Evolutionary conservation across 345 rosid species (phyloP), one percentile per base, ranked within the genome.

Genomic region (Syzygium aromaticum): DNA sequence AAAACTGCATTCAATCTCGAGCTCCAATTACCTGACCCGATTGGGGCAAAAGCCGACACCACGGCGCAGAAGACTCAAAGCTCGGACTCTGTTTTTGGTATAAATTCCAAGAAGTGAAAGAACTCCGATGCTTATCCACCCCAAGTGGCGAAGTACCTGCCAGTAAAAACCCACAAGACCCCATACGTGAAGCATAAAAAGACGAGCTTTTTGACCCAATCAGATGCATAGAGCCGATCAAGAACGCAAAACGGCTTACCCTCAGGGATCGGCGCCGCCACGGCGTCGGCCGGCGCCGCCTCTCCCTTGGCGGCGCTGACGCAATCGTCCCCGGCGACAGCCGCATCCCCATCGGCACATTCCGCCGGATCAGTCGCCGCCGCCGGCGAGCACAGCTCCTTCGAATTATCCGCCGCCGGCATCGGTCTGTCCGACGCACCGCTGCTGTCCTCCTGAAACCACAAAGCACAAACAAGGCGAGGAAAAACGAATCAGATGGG

Each of bases 21-120:
- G 63, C 77, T 56, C 25, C 88, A 86, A 77, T 85, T 86, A 95
- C 99, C 99, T 92, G 95, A 8, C 90, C 94, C 86, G 94, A 94
- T 91, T 95, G 96, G 30, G 99, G 90, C 16, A 97, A 90, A 86
- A 97, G 96, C 87, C 90, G 92, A 87, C 96, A 93, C 99, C 98
- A 95, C 25, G 98, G 96, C 9, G 89, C 46, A 21, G 94, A 86
- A 13, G 93, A 86, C 84, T 92, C 93, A 7, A 88, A 89, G 84
- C 57, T 87, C 12, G 89, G 86, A 59, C 87, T 93, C 52, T 91
- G 93, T 90, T 94, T 95, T 86, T 89, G 94, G 88, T 61, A 87
- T 56, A 84, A 85, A 88, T 87, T 92, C 95, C 92, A 90, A 1
- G 93, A 59, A 23, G 96, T 56, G 54, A 91, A 91, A 1, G 96